These are phyloP conservation scores for Sphaerostilbella broomeana DNA, from an alignment of 2,329 filamentous ascomycete species.

Conservation along the genomic window DNA sequence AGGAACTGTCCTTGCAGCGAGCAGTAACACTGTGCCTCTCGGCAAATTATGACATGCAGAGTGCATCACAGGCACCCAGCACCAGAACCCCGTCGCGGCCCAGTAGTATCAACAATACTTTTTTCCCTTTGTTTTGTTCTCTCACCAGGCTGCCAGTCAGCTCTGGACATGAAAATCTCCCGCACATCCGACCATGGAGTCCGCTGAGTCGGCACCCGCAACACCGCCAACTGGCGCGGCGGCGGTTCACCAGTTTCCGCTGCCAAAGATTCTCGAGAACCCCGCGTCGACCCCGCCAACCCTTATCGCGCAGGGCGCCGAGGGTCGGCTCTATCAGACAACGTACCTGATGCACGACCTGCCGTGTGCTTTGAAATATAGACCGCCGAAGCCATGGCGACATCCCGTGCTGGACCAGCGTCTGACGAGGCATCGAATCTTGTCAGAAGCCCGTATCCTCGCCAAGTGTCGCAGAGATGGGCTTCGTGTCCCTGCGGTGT, in stretches of 20 bases:
- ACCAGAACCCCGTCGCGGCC: background rate
- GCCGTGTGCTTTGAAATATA: slow-evolving; percentile 81
- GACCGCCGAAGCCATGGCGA: slow-evolving; percentile 83
- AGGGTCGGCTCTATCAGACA: slow-evolving; percentile 88
- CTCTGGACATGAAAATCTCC: background rate
- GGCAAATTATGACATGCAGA: slow-evolving; percentile 7
- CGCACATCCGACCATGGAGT: slow-evolving; percentile 8
- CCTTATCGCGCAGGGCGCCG: slow-evolving; percentile 88
- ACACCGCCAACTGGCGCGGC: slow-evolving; percentile 6
- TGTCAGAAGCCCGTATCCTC: slow-evolving; percentile 83
- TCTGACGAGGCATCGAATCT: slow-evolving; percentile 77
- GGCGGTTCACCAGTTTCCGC: slow-evolving; percentile 34
- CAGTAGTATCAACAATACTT: background rate
- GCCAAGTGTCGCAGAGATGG: slow-evolving; percentile 72
- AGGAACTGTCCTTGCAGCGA: background rate
- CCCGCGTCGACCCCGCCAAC: slow-evolving; percentile 52
- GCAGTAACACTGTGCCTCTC: background rate
- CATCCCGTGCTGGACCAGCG: slow-evolving; percentile 84
- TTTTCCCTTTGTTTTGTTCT: background rate
- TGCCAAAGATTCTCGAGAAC: slow-evolving; percentile 60
- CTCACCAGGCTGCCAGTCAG: background rate
- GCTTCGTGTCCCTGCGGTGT: slow-evolving; percentile 73
- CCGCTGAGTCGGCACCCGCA: background rate
- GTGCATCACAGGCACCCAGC: slow-evolving; percentile 7
- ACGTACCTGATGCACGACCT: slow-evolving; percentile 63